Percentiles rank a stretch among this genome's conserved stretches.
Conservation (phyloP, 2,329 filamentous ascomycete species). For the Pseudonectria foliicola region DNA sequence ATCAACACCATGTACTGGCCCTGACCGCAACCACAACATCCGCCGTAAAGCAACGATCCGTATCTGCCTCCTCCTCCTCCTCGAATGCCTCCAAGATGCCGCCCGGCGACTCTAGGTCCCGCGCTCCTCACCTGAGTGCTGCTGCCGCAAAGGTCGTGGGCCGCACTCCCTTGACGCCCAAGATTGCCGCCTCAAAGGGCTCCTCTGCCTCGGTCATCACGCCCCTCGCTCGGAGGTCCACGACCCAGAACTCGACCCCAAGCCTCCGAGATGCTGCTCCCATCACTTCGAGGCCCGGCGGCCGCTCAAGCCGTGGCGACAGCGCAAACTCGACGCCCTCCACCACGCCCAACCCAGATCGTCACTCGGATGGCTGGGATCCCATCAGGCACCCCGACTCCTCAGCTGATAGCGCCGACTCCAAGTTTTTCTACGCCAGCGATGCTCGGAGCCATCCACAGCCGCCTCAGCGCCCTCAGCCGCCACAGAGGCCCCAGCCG, state of each 20-base stretch:
- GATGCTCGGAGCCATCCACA: slow-evolving; percentile 52
- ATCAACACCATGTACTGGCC: slow-evolving; percentile 24
- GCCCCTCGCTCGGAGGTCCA: slow-evolving; percentile 35
- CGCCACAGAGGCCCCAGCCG: slow-evolving; percentile 22
- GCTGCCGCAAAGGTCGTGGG: slow-evolving; percentile 48
- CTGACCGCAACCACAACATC: slow-evolving; percentile 21
- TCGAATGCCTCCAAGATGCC: slow-evolving; percentile 29
- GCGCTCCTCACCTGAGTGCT: slow-evolving; percentile 63
- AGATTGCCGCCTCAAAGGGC: slow-evolving; percentile 42
- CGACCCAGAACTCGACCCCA: slow-evolving; percentile 6
- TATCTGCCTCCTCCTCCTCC: slow-evolving; percentile 17
- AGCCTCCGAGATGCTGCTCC: slow-evolving; percentile 27
- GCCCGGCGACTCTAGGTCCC: slow-evolving; percentile 50
- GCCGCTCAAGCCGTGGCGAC: slow-evolving; percentile 64
- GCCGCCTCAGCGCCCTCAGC: slow-evolving; percentile 26
- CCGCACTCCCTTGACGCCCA: slow-evolving; percentile 46
- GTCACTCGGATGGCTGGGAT: slow-evolving; percentile 37
- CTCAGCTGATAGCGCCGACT: slow-evolving; percentile 22
- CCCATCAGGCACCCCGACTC: slow-evolving; percentile 18
- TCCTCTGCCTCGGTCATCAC: slow-evolving; percentile 33
- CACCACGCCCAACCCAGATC: slow-evolving; percentile 47
- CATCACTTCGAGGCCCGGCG: slow-evolving; percentile 71
- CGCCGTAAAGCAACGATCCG: slow-evolving; percentile 9
- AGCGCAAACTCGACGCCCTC: slow-evolving; percentile 61
- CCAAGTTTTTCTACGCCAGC: slow-evolving; percentile 88